These are phyloP conservation scores for Chaetomium strumarium DNA, from an alignment of 2,329 filamentous ascomycete genomes.

Conservation along the genomic window DNA sequence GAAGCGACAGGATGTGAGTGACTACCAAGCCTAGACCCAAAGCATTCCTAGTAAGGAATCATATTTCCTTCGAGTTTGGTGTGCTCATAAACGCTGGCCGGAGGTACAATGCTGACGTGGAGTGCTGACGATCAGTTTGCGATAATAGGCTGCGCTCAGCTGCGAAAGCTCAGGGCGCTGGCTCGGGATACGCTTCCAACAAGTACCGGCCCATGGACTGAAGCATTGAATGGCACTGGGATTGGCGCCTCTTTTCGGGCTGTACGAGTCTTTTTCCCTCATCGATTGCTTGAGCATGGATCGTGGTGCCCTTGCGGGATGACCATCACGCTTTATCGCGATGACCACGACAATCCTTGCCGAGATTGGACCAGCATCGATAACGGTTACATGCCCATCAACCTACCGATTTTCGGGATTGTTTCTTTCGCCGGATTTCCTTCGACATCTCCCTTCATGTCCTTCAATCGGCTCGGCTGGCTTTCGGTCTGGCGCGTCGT, in stretches of 20 bases:
- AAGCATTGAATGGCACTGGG: constrained; percentile 28
- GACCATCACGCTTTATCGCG: not conserved
- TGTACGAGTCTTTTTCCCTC: constrained; percentile 24
- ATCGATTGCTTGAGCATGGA: constrained; percentile 17
- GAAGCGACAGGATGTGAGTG: constrained; percentile 96
- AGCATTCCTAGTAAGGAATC: constrained; percentile 83
- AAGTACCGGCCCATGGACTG: constrained; percentile 39
- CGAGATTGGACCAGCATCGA: constrained; percentile 21
- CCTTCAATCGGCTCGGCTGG: constrained; percentile 25
- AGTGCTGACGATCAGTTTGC: constrained; percentile 78
- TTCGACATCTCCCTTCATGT: constrained; percentile 26
- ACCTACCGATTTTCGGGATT: constrained; percentile 24
- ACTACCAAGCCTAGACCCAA: constrained; percentile 51
- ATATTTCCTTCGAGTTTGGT: constrained; percentile 78
- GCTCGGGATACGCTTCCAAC: constrained; percentile 37
- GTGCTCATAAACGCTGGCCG: constrained; percentile 69
- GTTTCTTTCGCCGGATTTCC: constrained; percentile 23
- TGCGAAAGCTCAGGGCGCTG: constrained; percentile 55
- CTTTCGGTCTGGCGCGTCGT: constrained; percentile 11
- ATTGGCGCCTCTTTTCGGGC: constrained; percentile 20
- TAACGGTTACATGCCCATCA: constrained; percentile 21
- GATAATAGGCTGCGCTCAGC: constrained; percentile 81
- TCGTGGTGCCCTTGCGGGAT: constrained; percentile 1
- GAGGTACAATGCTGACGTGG: constrained; percentile 64
- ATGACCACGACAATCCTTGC: constrained; percentile 1